Base-by-base conservation (phyloP, 2,329 filamentous ascomycete species). In the Monosporascus sp. region DNA sequence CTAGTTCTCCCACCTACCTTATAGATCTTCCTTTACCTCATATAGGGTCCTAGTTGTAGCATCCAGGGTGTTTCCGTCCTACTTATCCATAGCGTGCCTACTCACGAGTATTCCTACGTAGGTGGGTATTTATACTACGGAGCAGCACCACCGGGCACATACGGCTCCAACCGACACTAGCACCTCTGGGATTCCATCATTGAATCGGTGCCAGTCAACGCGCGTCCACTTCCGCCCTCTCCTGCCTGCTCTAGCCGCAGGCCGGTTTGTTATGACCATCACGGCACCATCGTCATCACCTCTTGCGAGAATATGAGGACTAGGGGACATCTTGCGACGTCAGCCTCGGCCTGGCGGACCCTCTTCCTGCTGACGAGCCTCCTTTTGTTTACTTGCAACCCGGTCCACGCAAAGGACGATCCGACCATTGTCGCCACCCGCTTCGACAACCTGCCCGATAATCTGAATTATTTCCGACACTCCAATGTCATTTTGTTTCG, bases 381-480 rank as follows among this genome's bases (percentile, higher is more conserved):
- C 35, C 49, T 67, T 38, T 65, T 55, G 53, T 56, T 54, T 22
- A 57, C 53, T 50, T 58, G 67, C 49, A 70, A 26, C 14, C 22
- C 71, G 60, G 65, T 64, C 60, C 62, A 74, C 59, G 74, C 84
- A 52, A 87, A 86, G 63, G 80, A 85, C 65, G 76, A 78, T 48
- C 92, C 92, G 24, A 78, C 78, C 52, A 79, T 96, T 63, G 77
- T 79, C 57, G 74, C 78, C 55, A 88, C 76, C 51, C 72, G 79
- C 47, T 89, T 97, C 72, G 76, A 87, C 45, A 77, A 85, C 63
- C 72, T 78, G 51, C 89, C 91, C 1, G 68, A 74, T 51, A 85
- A 85, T 67, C 75, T 97, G 60, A 88, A 88, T 73, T 99, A 96
- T 73, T 97, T 99, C 67, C 87, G 94, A 65, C 89, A 93, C 69